These are phyloP conservation scores for Rhipidocladum racemiflorum DNA, from an alignment of 176 grass and related monocot genomes.

Conservation along the genomic window DNA sequence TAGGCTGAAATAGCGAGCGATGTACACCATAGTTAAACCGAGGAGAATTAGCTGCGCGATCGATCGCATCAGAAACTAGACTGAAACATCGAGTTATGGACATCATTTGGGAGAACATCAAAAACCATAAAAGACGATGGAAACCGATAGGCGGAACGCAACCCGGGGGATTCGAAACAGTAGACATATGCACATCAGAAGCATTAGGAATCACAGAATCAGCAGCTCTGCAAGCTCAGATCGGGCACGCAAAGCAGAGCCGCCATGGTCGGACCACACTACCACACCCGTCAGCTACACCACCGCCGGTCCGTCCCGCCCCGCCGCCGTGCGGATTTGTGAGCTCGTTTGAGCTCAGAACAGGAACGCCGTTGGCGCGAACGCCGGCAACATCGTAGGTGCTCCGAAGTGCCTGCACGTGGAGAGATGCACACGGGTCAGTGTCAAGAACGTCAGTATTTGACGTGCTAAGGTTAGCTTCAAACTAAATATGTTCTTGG, in stretches of 20 bases:
- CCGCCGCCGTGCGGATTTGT: background rate
- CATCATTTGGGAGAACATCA: background rate
- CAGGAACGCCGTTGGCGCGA: conserved; percentile 67
- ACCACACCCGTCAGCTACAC: background rate
- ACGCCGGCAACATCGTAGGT: conserved; percentile 51
- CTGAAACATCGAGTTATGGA: no score
- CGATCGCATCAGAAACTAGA: no score
- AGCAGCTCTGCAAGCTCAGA: conserved; percentile 25
- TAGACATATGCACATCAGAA: conserved; percentile 18
- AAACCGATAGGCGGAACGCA: background rate
- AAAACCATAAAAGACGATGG: background rate
- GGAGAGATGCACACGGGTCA: conserved; percentile 18
- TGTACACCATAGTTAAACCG: background rate
- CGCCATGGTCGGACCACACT: background rate
- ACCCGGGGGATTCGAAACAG: background rate
- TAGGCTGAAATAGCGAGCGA: background rate
- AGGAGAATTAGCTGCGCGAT: background rate
- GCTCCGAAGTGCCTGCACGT: conserved; percentile 51
- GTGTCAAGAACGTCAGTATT: background rate
- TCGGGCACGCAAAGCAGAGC: background rate
- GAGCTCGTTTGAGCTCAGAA: conserved; percentile 40
- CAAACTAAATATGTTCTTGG: no score
- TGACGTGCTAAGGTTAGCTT: no score
- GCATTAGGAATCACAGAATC: background rate
- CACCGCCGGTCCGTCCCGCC: background rate